Base-by-base conservation (phyloP, 164 flowering plant genomes). In the Dillenia turbinata region DNA sequence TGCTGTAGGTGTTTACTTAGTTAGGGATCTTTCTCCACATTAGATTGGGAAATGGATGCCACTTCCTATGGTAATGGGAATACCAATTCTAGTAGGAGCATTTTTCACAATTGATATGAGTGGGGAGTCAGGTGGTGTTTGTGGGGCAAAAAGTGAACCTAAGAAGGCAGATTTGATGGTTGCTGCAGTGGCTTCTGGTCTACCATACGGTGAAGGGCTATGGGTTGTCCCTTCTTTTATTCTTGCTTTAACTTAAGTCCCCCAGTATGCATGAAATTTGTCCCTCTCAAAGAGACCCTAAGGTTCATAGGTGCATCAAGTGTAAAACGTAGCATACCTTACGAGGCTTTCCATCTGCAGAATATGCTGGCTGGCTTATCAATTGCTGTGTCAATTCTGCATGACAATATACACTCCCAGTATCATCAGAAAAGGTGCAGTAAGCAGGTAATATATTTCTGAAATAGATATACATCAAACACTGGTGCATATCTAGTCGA, bases 131-230 rank as follows among this genome's bases (percentile, higher is more conserved):
- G 76, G 48, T 82, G 17, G 89, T 84, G 65, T 84, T 76, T 65
- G 60, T 73, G 13, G 81, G 79, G 87, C 72, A 81, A 17, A 81
- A 71, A 64, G 10, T 79, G 0, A 71, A 79, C 43, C 71, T 19
- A 72, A 69, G 69, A 75, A 73, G 71, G 92, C 87, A 0, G 77
- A 71, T 47, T n/a, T 74, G 40, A 81, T 86, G 92, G 76, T 84
- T 50, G 87, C 89, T 0, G 85, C 86, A 5, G 78, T 84, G 9
- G 92, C 92, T 63, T 84, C 92, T 14, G 89, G 89, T 10, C 65
- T 86, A 45, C 26, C 82, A 8, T 84, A 86, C 57, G 86, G 89
- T 9, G 89, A 84, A 69, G 89, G 89, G 43, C 63, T 84, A 40
- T 85, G 89, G 89, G 70, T 57, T 56, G 80, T 82, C 5, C 89